Percentiles rank a stretch among this genome's conserved stretches.
These are phyloP conservation scores for Asclepias syriaca DNA, from an alignment of 257 asterid species.

Conservation along the genomic window DNA sequence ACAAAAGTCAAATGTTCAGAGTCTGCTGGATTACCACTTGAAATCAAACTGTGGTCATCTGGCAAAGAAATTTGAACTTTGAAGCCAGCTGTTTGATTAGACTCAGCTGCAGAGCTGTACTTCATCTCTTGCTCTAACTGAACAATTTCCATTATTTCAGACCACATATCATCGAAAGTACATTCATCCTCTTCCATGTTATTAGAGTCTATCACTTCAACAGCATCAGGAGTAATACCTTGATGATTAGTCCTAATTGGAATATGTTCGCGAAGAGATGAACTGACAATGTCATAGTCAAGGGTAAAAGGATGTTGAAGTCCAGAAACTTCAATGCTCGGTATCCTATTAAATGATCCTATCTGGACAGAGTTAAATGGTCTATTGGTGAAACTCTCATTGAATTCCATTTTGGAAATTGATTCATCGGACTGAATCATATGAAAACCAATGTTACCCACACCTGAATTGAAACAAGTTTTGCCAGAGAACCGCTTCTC, in stretches of 20 bases:
- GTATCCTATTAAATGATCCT: slow-evolving; percentile 22
- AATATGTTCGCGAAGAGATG: slow-evolving; percentile 17
- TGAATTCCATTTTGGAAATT: slow-evolving; percentile 5
- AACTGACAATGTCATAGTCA: slow-evolving; percentile 16
- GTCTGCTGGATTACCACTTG: slow-evolving; percentile 8
- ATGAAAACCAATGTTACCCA: slow-evolving; percentile 5
- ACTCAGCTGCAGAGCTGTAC: slow-evolving; percentile 7
- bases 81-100: slow-evolving; percentile 16
- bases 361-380: slow-evolving; percentile 4
- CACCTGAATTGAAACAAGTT: slow-evolving; percentile 11
- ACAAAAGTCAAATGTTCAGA: background rate
- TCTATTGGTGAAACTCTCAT: slow-evolving; percentile 5
- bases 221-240: slow-evolving; percentile 4
- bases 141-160: slow-evolving; percentile 40
- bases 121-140: slow-evolving; percentile 31
- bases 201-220: slow-evolving; percentile 14
- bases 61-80: slow-evolving; percentile 27
- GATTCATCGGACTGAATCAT: slow-evolving; percentile 1
- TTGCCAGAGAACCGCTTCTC: slow-evolving; percentile 15
- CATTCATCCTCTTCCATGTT: slow-evolving; percentile 25
- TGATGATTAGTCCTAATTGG: slow-evolving; percentile 12
- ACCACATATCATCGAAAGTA: slow-evolving; percentile 44
- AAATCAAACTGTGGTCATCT: slow-evolving; percentile 15
- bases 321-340: slow-evolving; percentile 16
- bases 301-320: slow-evolving; percentile 15